Evolutionary conservation across 768 basidiomycete species (phyloP), one percentile per base, ranked within the genome.

Genomic region (Mycena metata): DNA sequence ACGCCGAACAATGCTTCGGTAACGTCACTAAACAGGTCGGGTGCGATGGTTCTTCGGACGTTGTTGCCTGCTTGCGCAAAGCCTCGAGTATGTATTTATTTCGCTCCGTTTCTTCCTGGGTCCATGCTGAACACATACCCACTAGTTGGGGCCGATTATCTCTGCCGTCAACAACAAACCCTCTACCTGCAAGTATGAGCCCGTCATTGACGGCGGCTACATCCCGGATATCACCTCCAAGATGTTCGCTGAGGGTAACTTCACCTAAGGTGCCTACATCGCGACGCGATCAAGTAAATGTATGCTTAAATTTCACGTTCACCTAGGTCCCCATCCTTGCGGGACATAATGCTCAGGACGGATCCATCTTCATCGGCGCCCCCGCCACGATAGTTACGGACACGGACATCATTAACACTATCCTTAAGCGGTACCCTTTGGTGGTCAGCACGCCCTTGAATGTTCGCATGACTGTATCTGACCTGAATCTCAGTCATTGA

Each of bases 161-260:
- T 68, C 71, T 30, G 78, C 76, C 7, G 72, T 79, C 54, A 79
- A 79, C 70, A 71, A 75, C 55, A 75, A 75, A 30, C 71, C 75
- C 17, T 67, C 75, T 21, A 75, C 70, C 24, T 73, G 72, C 69
- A 72, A 72, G 43, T 75, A 69, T 41, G 55, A 47, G 45, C 74
- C 74, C 15, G 69, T 75, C 45, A 69, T 75, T 26, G 74, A 75
- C 60, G 71, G 71, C 60, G 23, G 63, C 55, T 75, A 65, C 52
- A 36, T 73, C n/a, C 69, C 76, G 19, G 78, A 74, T 46, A 73
- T 76, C 64, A 73, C 79, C 41, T 67, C 73, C 24, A 67, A 71
- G 45, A 60, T 79, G 45, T 72, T 79, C 36, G 23, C 72, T 19
- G 59, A 62, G 10, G 76, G 77, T 15, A 74, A 70, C 8, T 79